phyloP scores from a whole-genome alignment of 73 alveolate genomes.

The Paramecium caudatum region DNA sequence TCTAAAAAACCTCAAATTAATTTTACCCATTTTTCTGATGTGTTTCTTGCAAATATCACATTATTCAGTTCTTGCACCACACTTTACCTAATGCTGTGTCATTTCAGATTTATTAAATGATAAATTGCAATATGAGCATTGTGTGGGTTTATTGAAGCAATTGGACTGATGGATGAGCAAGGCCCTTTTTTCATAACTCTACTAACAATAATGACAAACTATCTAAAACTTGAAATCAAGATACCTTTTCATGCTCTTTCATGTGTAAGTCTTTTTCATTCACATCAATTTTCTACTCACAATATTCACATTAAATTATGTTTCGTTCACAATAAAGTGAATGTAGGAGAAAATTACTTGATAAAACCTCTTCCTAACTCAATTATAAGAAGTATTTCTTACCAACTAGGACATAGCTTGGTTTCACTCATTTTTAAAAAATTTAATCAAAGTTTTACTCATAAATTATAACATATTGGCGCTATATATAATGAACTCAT shows the following conservation, averaged over 20 bases:
- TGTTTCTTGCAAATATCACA: constrained; percentile 16
- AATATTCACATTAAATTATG: constrained; percentile 20
- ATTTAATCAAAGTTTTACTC: no score
- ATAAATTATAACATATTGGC: no score
- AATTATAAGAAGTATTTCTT: neutral
- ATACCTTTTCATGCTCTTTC: neutral
- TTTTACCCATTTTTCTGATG: neutral
- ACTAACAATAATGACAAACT: neutral
- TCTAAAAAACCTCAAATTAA: neutral
- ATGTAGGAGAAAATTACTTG: constrained; percentile 15
- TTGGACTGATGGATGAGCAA: neutral
- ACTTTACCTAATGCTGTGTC: constrained; percentile 14
- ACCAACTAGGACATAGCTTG: constrained; percentile 11
- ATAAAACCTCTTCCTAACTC: constrained; percentile 43
- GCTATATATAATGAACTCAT: neutral
- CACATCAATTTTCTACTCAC: constrained; percentile 1
- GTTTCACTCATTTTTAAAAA: constrained; percentile 20
- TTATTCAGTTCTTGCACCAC: constrained; percentile 60
- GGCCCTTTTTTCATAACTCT: neutral
- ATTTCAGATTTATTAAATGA: neutral
- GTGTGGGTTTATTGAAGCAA: neutral
- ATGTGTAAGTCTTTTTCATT: constrained; percentile 10
- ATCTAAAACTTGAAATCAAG: neutral
- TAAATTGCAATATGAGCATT: neutral
- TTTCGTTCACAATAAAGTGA: constrained; percentile 47